phyloP scores from a whole-genome alignment of 164 flowering plant genomes.

The Liquidambar formosana region DNA sequence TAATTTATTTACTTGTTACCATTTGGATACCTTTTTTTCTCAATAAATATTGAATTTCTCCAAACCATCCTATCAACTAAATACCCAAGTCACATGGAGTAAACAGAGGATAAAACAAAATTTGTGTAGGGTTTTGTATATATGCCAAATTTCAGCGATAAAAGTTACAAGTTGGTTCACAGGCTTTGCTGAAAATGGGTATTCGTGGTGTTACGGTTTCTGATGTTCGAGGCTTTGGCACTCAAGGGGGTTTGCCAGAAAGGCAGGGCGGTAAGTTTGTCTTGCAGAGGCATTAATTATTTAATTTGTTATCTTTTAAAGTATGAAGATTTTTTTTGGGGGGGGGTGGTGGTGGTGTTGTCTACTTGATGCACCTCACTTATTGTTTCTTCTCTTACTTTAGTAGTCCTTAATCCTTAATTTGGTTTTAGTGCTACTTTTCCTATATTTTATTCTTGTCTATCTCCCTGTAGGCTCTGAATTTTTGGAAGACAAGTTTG shows the following conservation, averaged over 20 bases:
- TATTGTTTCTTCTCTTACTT: not conserved
- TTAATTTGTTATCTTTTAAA: not conserved
- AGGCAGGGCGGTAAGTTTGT: conserved; percentile 78
- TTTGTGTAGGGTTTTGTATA: not conserved
- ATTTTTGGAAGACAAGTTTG: conserved; percentile 88
- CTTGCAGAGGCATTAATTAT: not conserved
- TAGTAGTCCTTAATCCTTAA: not conserved
- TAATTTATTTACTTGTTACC: not conserved
- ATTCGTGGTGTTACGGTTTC: conserved; percentile 95
- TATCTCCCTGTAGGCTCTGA: conserved; percentile 67
- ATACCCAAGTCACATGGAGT: not conserved
- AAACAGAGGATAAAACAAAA: not conserved
- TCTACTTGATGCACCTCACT: too few relatives aligned
- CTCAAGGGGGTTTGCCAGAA: conserved; percentile 91
- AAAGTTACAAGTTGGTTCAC: not conserved
- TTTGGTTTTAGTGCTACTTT: not conserved
- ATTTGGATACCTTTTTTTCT: not conserved
- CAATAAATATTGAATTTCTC: not conserved
- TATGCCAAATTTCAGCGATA: not conserved
- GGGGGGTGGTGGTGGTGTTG: too few relatives aligned
- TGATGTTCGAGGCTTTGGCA: conserved; percentile 91
- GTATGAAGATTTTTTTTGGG: too few relatives aligned
- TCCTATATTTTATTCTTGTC: not conserved
- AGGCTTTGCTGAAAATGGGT: conserved; percentile 89
- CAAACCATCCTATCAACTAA: not conserved